Evolutionary conservation across 2,329 filamentous ascomycete species (phyloP), one percentile per base, ranked within the genome.

Genomic region (Trichoderma harzianum): DNA sequence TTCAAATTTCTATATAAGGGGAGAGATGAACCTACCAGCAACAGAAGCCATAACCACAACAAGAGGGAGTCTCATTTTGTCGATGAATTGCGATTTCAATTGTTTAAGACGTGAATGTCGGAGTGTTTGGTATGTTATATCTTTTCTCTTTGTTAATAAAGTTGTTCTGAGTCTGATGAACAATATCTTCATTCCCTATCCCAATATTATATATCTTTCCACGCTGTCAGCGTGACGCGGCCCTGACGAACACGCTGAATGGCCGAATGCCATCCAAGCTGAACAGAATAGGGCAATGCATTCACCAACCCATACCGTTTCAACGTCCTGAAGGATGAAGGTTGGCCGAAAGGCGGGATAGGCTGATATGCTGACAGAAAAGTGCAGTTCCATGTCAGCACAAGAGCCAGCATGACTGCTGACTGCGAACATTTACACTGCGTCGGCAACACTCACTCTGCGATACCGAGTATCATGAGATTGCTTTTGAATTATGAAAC

Each of bases 281-380:
- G 66, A 36, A 62, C n/a, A 43, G 24, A 21, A 34, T 36, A 62
- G 10, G 53, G 55, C 55, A 51, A 61, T 32, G n/a, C 26, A 61
- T 34, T 36, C 18, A 6, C 66, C 39, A n/a, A 53, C 32, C 26
- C 43, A 43, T 53, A 18, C 28, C 55, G 43, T 36, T 62, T 62
- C 57, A 26, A 12, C 66, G 39, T 69, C 57, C 39, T 36, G 66
- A 61, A 69, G 66, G 66, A 69, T 69, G 66, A 18, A 16, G 36
- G 55, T 53, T 69, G 39, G 66, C 57, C 39, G 57, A 62, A 53
- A 32, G 57, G 57, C 36, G 14, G n/a, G 26, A 69, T 62, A 69
- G 66, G 66, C 66, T 69, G 57, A 69, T 51, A 69, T 62, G 66
- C 66, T 69, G 66, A 69, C 66, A 28, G 28, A 18, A 62, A 69